phyloP scores from a whole-genome alignment of 2,329 filamentous ascomycete genomes.

The Arthrobotrys entomopaga region DNA sequence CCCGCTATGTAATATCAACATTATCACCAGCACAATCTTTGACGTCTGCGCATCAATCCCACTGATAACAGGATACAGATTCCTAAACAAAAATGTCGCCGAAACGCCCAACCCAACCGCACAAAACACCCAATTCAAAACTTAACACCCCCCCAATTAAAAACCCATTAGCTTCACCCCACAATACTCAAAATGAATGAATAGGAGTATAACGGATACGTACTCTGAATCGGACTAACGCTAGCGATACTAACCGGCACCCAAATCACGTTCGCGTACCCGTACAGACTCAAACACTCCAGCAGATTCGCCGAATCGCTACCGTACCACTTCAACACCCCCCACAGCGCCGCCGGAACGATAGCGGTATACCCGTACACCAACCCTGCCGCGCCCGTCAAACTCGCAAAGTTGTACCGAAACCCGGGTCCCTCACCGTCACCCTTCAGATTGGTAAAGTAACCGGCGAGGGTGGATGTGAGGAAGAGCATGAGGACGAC shows the following conservation, averaged over 20 bases:
- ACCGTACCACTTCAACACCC: slow-evolving; percentile 91
- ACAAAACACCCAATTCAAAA: slow-evolving; percentile 94
- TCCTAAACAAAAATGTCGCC: slow-evolving; percentile 84
- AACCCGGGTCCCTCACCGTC: slow-evolving; percentile 76
- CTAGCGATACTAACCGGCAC: slow-evolving; percentile 77
- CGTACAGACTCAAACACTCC: slow-evolving; percentile 95
- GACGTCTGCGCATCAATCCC: slow-evolving; percentile 92
- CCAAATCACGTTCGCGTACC: slow-evolving; percentile 97
- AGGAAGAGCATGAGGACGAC: slow-evolving; percentile 95
- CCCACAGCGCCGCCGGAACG: slow-evolving; percentile 84
- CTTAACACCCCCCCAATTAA: slow-evolving; percentile 67
- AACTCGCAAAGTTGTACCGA: slow-evolving; percentile 86
- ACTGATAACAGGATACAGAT: slow-evolving; percentile 86
- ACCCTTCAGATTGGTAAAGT: slow-evolving; percentile 71
- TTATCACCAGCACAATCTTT: slow-evolving; percentile 84
- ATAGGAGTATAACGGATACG: slow-evolving; percentile 54
- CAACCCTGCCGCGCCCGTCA: slow-evolving; percentile 81
- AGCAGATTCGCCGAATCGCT: slow-evolving; percentile 91
- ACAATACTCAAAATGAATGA: neutral
- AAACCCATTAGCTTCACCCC: slow-evolving; percentile 42
- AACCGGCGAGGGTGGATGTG: slow-evolving; percentile 93
- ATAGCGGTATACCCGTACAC: slow-evolving; percentile 87
- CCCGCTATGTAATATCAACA: slow-evolving; percentile 86
- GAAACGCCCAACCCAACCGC: slow-evolving; percentile 83
- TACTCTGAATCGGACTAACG: slow-evolving; percentile 60